A percentile compares a stretch with the other conserved stretches of the same genome.
Evolutionary conservation across 2,329 filamentous ascomycete species (phyloP).

Genomic region (Botryotinia calthae): DNA sequence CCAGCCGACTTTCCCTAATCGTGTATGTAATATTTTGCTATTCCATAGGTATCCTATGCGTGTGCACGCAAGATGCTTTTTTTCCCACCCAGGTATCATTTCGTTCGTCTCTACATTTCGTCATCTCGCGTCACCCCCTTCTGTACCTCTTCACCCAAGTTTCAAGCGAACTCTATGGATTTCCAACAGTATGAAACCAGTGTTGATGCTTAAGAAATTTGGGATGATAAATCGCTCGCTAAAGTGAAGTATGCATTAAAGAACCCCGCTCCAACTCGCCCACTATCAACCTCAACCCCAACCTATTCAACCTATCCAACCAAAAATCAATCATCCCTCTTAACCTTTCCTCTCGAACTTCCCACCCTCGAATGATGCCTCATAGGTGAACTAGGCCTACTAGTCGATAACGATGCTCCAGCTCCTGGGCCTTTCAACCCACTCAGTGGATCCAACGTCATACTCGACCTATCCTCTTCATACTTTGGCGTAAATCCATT

Average conservation of each 20-base stretch:
- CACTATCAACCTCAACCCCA: not conserved
- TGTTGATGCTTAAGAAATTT: not conserved
- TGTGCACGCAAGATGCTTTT: constrained; percentile 15
- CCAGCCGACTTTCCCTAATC: not conserved
- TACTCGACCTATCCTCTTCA: constrained; percentile 33
- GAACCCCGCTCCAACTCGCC: not conserved
- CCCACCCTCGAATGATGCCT: constrained; percentile 45
- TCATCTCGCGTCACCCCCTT: not conserved
- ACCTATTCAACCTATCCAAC: not conserved
- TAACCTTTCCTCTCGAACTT: constrained; percentile 41
- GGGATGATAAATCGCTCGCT: not conserved
- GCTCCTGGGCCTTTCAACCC: constrained; percentile 43
- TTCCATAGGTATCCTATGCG: constrained; percentile 2
- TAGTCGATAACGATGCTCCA: constrained; percentile 45
- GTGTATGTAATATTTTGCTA: constrained; percentile 6
- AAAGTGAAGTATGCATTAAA: not conserved
- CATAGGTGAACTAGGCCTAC: constrained; percentile 49
- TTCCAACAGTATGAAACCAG: not conserved
- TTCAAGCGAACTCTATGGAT: not conserved
- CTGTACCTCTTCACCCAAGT: not conserved
- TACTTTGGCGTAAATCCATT: constrained; percentile 37
- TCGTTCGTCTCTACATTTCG: not conserved
- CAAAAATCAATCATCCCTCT: constrained; percentile 40
- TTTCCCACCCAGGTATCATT: constrained; percentile 12
- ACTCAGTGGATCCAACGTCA: constrained; percentile 37